These are phyloP conservation scores for Leccinum fuscescens DNA, from an alignment of 1,284 basidiomycete species.

Conservation along the genomic window DNA sequence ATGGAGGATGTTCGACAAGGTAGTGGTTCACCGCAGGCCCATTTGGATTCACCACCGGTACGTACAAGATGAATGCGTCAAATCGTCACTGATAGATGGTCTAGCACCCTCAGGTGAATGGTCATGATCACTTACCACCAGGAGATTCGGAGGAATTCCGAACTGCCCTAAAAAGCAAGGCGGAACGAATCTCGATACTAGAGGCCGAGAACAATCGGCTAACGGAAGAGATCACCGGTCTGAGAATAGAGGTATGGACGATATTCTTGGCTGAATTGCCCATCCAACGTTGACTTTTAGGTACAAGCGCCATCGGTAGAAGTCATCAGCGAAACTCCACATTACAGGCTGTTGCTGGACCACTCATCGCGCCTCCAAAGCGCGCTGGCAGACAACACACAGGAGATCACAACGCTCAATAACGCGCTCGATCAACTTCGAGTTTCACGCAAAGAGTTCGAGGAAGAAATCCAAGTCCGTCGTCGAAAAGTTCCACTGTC, in stretches of 20 bases:
- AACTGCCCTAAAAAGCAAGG: constrained; percentile 41
- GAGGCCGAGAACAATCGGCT: constrained; percentile 44
- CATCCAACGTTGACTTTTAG: constrained; percentile 33
- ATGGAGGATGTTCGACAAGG: constrained; percentile 42
- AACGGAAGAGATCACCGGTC: constrained; percentile 39
- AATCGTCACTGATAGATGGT: constrained; percentile 6
- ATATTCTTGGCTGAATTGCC: background rate
- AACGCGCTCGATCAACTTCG: constrained; percentile 43
- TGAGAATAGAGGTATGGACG: constrained; percentile 46
- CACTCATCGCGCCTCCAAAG: constrained; percentile 44
- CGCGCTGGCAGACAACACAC: constrained; percentile 37
- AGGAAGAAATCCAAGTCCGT: constrained; percentile 46
- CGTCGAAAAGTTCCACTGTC: constrained; percentile 9
- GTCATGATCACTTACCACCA: constrained; percentile 23
- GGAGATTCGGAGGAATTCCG: constrained; percentile 39
- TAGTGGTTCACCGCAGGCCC: constrained; percentile 16
- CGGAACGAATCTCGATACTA: constrained; percentile 35
- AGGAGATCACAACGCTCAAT: constrained; percentile 38
- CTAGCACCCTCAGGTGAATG: constrained; percentile 27
- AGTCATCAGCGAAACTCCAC: constrained; percentile 43
- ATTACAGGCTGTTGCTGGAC: constrained; percentile 50
- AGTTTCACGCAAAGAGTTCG: constrained; percentile 43
- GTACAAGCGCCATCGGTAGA: constrained; percentile 45
- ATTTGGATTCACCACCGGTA: constrained; percentile 53
- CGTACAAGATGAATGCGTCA: constrained; percentile 43